Base-by-base conservation (phyloP, 2,329 filamentous ascomycete species). In the Curvularia verruculosa region DNA sequence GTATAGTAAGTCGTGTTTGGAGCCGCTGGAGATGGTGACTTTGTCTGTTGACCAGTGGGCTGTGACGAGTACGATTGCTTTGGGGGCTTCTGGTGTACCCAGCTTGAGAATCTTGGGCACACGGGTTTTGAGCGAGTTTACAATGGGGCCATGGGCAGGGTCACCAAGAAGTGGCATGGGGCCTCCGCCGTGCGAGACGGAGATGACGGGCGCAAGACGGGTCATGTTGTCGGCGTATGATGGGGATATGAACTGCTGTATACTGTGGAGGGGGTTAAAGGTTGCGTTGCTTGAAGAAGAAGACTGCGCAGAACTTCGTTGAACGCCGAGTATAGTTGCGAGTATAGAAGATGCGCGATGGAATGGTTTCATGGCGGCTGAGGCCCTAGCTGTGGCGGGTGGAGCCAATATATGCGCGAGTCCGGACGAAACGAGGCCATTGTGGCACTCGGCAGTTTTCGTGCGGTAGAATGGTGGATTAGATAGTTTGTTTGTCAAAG, bases 81-180 rank as follows among this genome's bases (percentile, higher is more conserved):
- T 76, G 0, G 80, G 82, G 12, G 81, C 77, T 1, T 81, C 74
- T 1, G 81, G 69, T 0, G 83, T 84, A 37, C 80, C 78, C 2
- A 88, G 79, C 61, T 80, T 78, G 45, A 88, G 80, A 49, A 87
- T 79, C 65, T 81, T 75, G 48, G 85, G 85, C 6, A 87, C 81
- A 9, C 80, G 78, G 4, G 78, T 81, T 54, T 79, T 78, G 57
- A 87, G 77, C 0, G 84, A 86, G 47, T 78, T 72, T 34, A 80
- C 79, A 61, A 87, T 82, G 37, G 74, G 68, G 18, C 77, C 77
- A 67, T 87, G 84, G 6, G 60, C 67, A 0, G 84, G 83, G 67
- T 87, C 85, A 57, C 80, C 80, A 5, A 88, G 76, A 18, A 87
- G 54, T 3, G 85, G 85, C 79, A 87, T 78, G 2, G 85, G 85